Evolutionary conservation across 2,329 filamentous ascomycete species (phyloP).

Genomic region (Alternaria solani): DNA sequence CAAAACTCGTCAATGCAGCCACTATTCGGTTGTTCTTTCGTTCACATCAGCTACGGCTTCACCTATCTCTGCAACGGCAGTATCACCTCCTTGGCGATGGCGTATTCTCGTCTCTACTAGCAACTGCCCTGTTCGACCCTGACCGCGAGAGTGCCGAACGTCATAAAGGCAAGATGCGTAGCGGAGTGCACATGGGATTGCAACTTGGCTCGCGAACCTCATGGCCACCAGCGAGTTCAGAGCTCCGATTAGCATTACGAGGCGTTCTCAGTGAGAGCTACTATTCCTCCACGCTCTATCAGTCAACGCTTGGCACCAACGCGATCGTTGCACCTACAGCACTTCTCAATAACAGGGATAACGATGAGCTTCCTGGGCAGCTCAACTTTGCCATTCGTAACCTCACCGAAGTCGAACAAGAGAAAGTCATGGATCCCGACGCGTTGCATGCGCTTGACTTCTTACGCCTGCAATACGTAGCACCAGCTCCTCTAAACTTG

Average conservation of each 20-base stretch:
- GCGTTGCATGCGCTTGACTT: slow-evolving; percentile 93
- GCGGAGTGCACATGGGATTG: slow-evolving; percentile 76
- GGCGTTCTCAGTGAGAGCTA: slow-evolving; percentile 83
- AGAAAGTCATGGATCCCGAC: slow-evolving; percentile 81
- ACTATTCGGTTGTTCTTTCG: slow-evolving; percentile 80
- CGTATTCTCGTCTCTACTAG: slow-evolving; percentile 79
- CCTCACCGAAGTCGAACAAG: slow-evolving; percentile 78
- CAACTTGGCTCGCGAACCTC: slow-evolving; percentile 80
- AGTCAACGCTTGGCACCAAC: slow-evolving; percentile 25
- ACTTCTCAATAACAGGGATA: slow-evolving; percentile 29
- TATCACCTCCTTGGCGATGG: slow-evolving; percentile 89
- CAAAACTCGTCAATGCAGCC: slow-evolving; percentile 77
- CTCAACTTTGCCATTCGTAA: slow-evolving; percentile 77
- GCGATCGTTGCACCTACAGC: slow-evolving; percentile 1
- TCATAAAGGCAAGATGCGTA: slow-evolving; percentile 70
- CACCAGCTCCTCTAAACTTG: slow-evolving; percentile 73
- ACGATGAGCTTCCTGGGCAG: slow-evolving; percentile 53
- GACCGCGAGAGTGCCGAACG: slow-evolving; percentile 82
- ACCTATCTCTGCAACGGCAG: slow-evolving; percentile 76
- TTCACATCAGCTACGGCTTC: slow-evolving; percentile 73
- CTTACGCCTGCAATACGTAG: slow-evolving; percentile 82
- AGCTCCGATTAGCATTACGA: slow-evolving; percentile 87
- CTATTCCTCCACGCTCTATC: slow-evolving; percentile 49
- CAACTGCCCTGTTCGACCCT: slow-evolving; percentile 84
- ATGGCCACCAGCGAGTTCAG: slow-evolving; percentile 95